Evolutionary conservation across 1,139 yeast species (phyloP).

Genomic region (Pichia cactophila): DNA sequence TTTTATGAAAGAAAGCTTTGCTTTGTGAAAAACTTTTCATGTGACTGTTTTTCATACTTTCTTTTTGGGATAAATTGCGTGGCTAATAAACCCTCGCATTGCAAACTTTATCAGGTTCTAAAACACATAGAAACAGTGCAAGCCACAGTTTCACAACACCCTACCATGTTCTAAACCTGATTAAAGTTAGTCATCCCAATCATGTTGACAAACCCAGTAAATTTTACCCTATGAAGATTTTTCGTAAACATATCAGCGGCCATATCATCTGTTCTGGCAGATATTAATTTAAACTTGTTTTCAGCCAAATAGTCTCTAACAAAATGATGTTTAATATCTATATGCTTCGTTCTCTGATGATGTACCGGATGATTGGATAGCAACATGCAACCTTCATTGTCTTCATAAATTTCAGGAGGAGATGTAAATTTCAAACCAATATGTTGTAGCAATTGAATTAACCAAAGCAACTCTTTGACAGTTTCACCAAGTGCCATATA

Average conservation of each 20-base stretch:
- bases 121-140: too few species aligned
- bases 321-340: background rate
- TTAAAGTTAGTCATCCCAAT: background rate
- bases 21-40: too few species aligned
- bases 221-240: background rate
- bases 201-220: background rate
- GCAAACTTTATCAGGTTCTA: too few species aligned
- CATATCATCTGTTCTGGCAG: background rate
- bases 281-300: background rate
- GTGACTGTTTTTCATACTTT: too few species aligned
- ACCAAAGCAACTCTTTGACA: background rate
- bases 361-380: background rate
- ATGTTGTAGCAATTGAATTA: background rate
- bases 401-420: background rate
- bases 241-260: background rate
- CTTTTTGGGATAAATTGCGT: too few species aligned
- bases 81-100: too few species aligned
- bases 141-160: too few species aligned
- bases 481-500: background rate
- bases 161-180: too few species aligned
- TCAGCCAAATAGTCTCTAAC: background rate
- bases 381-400: background rate
- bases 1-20: too few species aligned
- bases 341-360: constrained; percentile 2
- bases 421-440: background rate